Base-by-base conservation (phyloP, 1,284 basidiomycete genomes). In the Ustilago xerochloae region DNA sequence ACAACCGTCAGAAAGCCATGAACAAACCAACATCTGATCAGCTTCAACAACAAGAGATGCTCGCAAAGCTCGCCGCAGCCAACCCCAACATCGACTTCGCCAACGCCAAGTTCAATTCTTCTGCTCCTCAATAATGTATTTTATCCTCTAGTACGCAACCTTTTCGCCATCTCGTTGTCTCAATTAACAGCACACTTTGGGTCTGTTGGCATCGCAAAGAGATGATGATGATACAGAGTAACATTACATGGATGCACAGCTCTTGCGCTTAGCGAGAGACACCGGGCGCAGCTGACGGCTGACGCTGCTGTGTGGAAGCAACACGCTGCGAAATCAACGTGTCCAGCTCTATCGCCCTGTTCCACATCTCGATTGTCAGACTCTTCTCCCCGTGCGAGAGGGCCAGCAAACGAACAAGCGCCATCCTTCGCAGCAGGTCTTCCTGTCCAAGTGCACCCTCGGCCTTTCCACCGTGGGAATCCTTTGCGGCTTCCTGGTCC, bases 1-100 rank as follows among this genome's bases (percentile, higher is more conserved):
- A 99, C 85, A 97, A 98, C 81, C 92, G 94, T 81, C 96, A 98
- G 85, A 97, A 94, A 88, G 93, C 95, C 91, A 90, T 97, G 89
- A 95, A 95, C 69, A 93, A 93, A 81, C 96, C 85, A 8, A 85
- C 84, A 0, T 84, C 85, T 2, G 85, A 86, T 50, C 73, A 81
- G 59, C 38, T 71, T 28, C 80, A 78, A 56, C 76, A 81, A 45
- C 67, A 77, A 35, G 71, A 80, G 48, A 71, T 80, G 70, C 55
- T 76, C 18, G 74, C 69, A 9, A 73, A 73, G 20, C 59, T 76
- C 15, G 61, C 61, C 16, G 59, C 61, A 5, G 57, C 69, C 39
- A 76, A 76, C 54, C 74, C 74, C 43, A 52, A 66, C 54, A 62
- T 76, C 28, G 70, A 76, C 63, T 73, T 76, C 35, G 69, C 69